Conservation (phyloP, 352 stramenopile species). For the Phytopythium delawarense region DNA sequence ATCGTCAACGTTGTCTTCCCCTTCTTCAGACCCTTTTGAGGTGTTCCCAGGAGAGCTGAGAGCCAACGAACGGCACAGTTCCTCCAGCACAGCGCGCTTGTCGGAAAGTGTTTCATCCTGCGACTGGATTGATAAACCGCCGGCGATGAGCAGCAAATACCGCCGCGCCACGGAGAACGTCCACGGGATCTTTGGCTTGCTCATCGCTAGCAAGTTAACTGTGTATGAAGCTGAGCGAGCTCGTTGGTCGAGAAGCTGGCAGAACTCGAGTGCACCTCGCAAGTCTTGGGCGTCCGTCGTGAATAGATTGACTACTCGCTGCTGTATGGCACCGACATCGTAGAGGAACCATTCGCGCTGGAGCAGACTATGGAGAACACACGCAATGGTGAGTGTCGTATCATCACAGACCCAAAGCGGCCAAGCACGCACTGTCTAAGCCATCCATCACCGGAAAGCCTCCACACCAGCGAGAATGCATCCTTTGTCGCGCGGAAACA, state of each 20-base stretch:
- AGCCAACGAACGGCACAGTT: not conserved
- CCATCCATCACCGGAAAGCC: slow-evolving; percentile 32
- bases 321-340: slow-evolving; percentile 10
- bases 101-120: not conserved
- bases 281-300: slow-evolving; percentile 2
- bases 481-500: slow-evolving; percentile 14
- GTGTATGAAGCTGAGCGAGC: too few species aligned
- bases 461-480: slow-evolving; percentile 19
- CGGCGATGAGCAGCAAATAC: not conserved
- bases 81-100: not conserved
- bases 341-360: slow-evolving; percentile 20
- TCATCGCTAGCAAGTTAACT: not conserved
- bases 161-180: not conserved
- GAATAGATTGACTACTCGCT: slow-evolving; percentile 9
- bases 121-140: not conserved
- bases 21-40: not conserved
- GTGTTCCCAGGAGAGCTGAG: not conserved
- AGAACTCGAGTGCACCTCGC: slow-evolving; percentile 9
- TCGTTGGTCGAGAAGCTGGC: not conserved
- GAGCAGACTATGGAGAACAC: slow-evolving; percentile 12
- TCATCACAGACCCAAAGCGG: not conserved
- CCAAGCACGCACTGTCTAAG: slow-evolving; percentile 20
- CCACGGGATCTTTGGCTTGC: not conserved
- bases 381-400: not conserved
- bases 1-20: not conserved